Evolutionary conservation across 2,329 filamentous ascomycete species (phyloP).

Genomic region (Malbranchea cinnamomea): DNA sequence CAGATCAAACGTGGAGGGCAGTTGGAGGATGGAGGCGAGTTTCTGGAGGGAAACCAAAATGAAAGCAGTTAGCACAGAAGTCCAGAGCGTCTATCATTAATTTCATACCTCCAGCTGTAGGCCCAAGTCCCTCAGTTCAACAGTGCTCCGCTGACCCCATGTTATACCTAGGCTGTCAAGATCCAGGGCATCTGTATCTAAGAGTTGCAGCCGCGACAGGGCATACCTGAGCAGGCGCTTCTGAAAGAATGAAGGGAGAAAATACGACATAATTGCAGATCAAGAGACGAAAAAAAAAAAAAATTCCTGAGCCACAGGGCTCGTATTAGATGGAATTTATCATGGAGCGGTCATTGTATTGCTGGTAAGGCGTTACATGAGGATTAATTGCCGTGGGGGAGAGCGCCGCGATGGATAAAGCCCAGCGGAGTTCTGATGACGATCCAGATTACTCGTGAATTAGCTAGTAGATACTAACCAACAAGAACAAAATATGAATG

Average conservation of each 20-base stretch:
- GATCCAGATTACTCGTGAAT: no score
- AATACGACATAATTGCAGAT: conserved; percentile 54
- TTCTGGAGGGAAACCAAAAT: conserved; percentile 41
- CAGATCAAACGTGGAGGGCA: conserved; percentile 58
- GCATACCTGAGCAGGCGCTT: conserved; percentile 81
- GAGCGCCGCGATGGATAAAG: no score
- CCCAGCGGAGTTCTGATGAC: no score
- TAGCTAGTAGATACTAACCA: no score
- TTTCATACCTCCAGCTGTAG: conserved; percentile 56
- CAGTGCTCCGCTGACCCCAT: conserved; percentile 60
- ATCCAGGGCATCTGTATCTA: conserved; percentile 77
- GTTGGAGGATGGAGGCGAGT: conserved; percentile 56
- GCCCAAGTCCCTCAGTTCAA: conserved; percentile 78
- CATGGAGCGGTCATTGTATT: conserved; percentile 9
- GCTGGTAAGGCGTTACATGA: no score
- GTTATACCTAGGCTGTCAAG: conserved; percentile 74
- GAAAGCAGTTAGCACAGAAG: conserved; percentile 2
- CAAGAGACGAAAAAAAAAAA: conserved; percentile 4
- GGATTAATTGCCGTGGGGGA: no score
- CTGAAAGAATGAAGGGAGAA: conserved; percentile 65
- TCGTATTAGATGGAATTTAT: conserved; percentile 13
- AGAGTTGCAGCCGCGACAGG: conserved; percentile 64
- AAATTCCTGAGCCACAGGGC: conserved; percentile 16
- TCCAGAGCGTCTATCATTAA: conserved; percentile 2
- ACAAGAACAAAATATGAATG: no score